Conservation (phyloP, 1,284 basidiomycete species). For the Laetiporus sulphureus region DNA sequence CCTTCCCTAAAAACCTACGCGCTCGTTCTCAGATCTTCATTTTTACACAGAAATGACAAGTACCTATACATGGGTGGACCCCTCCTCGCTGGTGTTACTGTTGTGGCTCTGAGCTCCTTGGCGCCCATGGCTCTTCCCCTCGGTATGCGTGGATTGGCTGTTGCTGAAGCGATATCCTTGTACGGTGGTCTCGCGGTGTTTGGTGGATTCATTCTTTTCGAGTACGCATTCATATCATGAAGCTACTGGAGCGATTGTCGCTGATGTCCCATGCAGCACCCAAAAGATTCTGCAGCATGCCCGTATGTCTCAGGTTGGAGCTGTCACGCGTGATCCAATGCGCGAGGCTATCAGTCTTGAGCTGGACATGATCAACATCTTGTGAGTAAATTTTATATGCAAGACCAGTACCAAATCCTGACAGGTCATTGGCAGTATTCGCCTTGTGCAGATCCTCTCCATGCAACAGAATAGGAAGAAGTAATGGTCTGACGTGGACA, state of each 20-base stretch:
- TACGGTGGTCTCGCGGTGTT: slow-evolving; percentile 88
- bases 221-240: slow-evolving; percentile 45
- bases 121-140: slow-evolving; percentile 86
- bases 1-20: not conserved
- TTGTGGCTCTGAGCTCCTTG: slow-evolving; percentile 79
- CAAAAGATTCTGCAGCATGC: slow-evolving; percentile 81
- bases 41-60: slow-evolving; percentile 59
- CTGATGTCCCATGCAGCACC: slow-evolving; percentile 37
- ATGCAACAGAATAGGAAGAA: slow-evolving; percentile 53
- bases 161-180: slow-evolving; percentile 75
- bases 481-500: slow-evolving; percentile 17
- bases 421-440: slow-evolving; percentile 42
- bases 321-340: slow-evolving; percentile 67
- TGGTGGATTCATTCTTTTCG: slow-evolving; percentile 81
- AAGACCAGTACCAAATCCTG: slow-evolving; percentile 6
- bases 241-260: not conserved
- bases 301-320: slow-evolving; percentile 64
- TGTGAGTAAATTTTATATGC: slow-evolving; percentile 38
- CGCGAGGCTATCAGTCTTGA: slow-evolving; percentile 76
- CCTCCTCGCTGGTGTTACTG: slow-evolving; percentile 78
- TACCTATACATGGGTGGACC: slow-evolving; percentile 84
- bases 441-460: slow-evolving; percentile 78
- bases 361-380: slow-evolving; percentile 86
- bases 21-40: not conserved
- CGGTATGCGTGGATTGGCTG: slow-evolving; percentile 69